phyloP scores from a whole-genome alignment of 495 filamentous ascomycete genomes.

The Chlorociboria aeruginascens region DNA sequence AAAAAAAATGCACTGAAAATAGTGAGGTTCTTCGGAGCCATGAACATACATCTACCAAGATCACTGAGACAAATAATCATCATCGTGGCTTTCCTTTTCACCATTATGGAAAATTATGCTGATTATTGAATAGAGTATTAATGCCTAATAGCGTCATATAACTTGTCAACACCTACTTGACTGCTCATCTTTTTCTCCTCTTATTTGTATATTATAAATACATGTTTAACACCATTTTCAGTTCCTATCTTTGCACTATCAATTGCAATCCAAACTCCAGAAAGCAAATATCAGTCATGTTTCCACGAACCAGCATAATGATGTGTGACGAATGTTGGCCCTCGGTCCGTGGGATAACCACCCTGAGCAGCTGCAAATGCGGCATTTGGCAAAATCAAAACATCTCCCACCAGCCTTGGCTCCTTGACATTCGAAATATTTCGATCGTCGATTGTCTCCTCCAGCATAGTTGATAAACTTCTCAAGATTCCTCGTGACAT shows the following conservation, averaged over 20 bases:
- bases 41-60: constrained; percentile 63
- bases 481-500: constrained; percentile 21
- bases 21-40: constrained; percentile 48
- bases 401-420: constrained; percentile 19
- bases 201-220: too few relatives aligned
- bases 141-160: too few relatives aligned
- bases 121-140: too few relatives aligned
- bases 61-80: constrained; percentile 48
- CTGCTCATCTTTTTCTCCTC: too few relatives aligned
- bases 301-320: constrained; percentile 7
- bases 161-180: too few relatives aligned
- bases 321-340: constrained; percentile 7
- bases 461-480: constrained; percentile 16
- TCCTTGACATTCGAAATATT: constrained; percentile 17
- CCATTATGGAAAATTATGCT: too few relatives aligned
- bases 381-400: constrained; percentile 20
- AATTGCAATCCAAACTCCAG: too few relatives aligned
- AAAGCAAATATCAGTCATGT: background rate
- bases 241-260: too few relatives aligned
- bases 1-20: constrained; percentile 71
- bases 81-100: too few relatives aligned
- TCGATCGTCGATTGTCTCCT: constrained; percentile 1
- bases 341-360: background rate
- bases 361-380: constrained; percentile 8
- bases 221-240: too few relatives aligned